Base-by-base conservation (phyloP, 2,329 filamentous ascomycete species). In the Didymella exigua region DNA sequence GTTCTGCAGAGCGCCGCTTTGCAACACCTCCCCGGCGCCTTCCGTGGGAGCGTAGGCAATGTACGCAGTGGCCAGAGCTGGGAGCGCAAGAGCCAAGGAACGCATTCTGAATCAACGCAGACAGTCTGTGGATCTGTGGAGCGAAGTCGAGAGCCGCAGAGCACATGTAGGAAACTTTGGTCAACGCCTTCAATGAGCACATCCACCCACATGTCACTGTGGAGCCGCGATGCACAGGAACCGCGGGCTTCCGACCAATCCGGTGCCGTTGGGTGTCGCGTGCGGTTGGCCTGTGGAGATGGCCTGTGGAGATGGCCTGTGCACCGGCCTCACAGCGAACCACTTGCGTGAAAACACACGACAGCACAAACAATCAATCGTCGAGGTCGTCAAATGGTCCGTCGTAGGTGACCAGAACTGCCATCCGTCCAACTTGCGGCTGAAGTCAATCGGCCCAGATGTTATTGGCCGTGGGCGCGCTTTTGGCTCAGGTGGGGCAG, bases 1-100 rank as follows among this genome's bases (percentile, higher is more conserved):
- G 54, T 80, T 80, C 62, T 86, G 82, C 40, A 87, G 72, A 36
- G 78, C 75, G n/a, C 76, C 71, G 19, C 42, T 49, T 63, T 86
- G 82, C 40, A 87, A 72, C 34, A 78, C 75, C 14, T 76, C 72
- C 11, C n/a, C n/a, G n/a, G 79, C 78, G 21, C 81, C 68, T 54
- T 76, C 69, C 36, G 74, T 38, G 44, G 75, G 33, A 73, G 66
- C 48, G 37, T 76, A 69, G 41, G 69, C 65, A 40, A 64, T 53
- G 19, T 60, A 51, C 23, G 62, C 59, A 7, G 62, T 54, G 13
- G 59, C 46, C 33, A 62, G 40, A 9, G 59, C 62, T n/a, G 56
- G 49, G 2, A 54, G 49, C 40, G 54, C 55, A 52, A 60, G 51
- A 60, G 58, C 45, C 33, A 62, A 47, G 29, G 52, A 61, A 41